Base-by-base conservation (phyloP, 495 filamentous ascomycete genomes). In the Haplographium delicatum region DNA sequence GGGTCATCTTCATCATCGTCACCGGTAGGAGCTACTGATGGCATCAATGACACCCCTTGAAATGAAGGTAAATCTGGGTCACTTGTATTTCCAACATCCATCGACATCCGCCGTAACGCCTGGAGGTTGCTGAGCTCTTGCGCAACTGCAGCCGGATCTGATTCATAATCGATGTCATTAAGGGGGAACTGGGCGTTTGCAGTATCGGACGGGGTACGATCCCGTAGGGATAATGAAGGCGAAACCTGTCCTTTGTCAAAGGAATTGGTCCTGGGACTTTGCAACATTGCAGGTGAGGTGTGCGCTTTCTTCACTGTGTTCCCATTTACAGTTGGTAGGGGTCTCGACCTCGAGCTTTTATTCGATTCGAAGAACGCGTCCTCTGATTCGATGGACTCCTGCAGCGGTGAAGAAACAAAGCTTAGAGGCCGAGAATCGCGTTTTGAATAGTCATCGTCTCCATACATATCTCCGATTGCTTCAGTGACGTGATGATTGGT, bases 121-220 rank as follows among this genome's bases (percentile, higher is more conserved):
- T 96, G 91, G 44, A 99, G 68, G 62, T 97, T 99, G 67, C 84
- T 95, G 38, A 97, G 70, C 70, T 99, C 93, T 63, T 97, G 89
- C 25, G 88, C 89, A 15, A 99, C 89, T 51, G 91, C 91, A 41
- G 85, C 88, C 10, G 94, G 86, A 59, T 91, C 82, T 11, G 86
- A 89, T 66, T 89, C 85, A 63, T 90, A 90, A 71, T 96, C 90
- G 54, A 96, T 90, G 62, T 95, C 85, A 57, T 89, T 89, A 26
- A 96, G 74, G 46, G 91, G 88, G 44, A 63, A 62, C 43, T 59
- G 52, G 7, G 56, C 39, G 39, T 54, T 63, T 4, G 50, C 53
- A 4, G 60, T 26, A 41, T 59, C 60, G 13, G 37, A 40, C 15
- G 33, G 31, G 52, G 39, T 44, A 23, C 34, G 47, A 25, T 62